These are phyloP conservation scores for Solanum habrochaites DNA, from an alignment of 257 asterid species.

Conservation along the genomic window DNA sequence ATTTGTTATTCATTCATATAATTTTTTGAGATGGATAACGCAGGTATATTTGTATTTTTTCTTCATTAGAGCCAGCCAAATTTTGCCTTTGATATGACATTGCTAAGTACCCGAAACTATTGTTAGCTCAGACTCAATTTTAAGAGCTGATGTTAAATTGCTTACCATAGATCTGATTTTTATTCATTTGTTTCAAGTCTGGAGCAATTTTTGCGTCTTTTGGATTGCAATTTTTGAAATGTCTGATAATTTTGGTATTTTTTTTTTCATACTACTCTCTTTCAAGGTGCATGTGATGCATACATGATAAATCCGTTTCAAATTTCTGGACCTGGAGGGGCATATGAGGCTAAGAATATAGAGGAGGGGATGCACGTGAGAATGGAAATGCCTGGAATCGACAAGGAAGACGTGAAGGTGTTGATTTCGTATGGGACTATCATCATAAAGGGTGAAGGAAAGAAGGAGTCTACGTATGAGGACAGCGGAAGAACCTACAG, in stretches of 20 bases:
- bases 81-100: background rate
- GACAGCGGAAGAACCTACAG: slow-evolving; percentile 5
- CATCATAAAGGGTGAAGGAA: slow-evolving; percentile 13
- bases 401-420: slow-evolving; percentile 16
- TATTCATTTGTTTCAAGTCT: background rate
- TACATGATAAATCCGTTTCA: slow-evolving; percentile 16
- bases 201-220: background rate
- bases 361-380: slow-evolving; percentile 1
- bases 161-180: background rate
- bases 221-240: background rate
- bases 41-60: no score
- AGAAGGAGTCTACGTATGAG: slow-evolving; percentile 9
- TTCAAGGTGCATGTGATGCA: background rate
- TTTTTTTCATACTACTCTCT: background rate
- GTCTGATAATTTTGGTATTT: background rate
- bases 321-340: slow-evolving; percentile 3
- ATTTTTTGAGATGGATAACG: background rate
- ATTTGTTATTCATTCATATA: background rate
- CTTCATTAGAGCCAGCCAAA: background rate
- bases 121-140: background rate
- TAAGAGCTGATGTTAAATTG: background rate
- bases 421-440: slow-evolving; percentile 8
- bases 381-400: slow-evolving; percentile 24
- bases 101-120: background rate
- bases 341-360: slow-evolving; percentile 1